A percentile compares a stretch with the other conserved stretches of the same genome.
These are phyloP conservation scores for Gossypium arboreum DNA, from an alignment of 345 rosid species.

Conservation along the genomic window DNA sequence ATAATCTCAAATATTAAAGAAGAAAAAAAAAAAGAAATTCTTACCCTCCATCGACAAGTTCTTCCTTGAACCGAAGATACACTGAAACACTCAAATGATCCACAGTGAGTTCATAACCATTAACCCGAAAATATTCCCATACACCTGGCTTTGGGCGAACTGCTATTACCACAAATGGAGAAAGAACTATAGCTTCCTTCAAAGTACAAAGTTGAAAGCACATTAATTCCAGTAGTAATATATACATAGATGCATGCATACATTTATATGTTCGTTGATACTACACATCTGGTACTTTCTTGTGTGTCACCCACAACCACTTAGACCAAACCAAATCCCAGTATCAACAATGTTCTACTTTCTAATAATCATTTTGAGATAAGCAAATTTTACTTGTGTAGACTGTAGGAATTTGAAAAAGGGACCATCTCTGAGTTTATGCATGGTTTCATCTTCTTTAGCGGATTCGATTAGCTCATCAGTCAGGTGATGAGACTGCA, in stretches of 20 bases:
- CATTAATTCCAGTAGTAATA: no score
- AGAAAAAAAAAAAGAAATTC: neutral
- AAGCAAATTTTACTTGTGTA: conserved; percentile 30
- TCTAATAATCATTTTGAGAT: no score
- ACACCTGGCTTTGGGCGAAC: conserved; percentile 86
- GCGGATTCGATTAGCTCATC: conserved; percentile 32
- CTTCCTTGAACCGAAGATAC: conserved; percentile 88
- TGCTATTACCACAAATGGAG: conserved; percentile 86
- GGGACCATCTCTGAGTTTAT: conserved; percentile 36
- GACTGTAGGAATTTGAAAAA: conserved; percentile 43
- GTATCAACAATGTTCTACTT: no score
- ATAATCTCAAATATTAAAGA: neutral
- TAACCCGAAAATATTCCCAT: conserved; percentile 77
- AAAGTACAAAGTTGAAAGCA: neutral
- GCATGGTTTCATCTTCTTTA: conserved; percentile 35
- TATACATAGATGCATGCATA: no score
- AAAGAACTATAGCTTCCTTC: conserved; percentile 73
- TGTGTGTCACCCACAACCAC: no score
- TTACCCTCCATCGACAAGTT: conserved; percentile 76
- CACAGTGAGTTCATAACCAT: conserved; percentile 63
- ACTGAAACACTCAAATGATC: conserved; percentile 63
- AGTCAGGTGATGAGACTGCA: conserved; percentile 48
- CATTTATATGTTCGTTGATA: no score
- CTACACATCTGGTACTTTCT: no score
- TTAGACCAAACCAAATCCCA: no score